Conservation (phyloP, 31 red algal genomes). For the Odonthalia washingtoniensis region DNA sequence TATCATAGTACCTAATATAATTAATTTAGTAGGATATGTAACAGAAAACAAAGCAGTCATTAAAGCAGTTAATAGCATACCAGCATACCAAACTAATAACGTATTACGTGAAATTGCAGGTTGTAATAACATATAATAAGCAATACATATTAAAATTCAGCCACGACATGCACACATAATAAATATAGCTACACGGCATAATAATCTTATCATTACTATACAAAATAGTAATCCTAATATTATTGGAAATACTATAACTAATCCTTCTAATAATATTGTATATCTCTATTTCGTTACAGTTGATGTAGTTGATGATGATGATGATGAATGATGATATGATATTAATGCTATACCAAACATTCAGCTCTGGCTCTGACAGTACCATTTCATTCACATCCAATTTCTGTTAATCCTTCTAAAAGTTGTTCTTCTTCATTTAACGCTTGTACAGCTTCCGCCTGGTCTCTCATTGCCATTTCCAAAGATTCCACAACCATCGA, state of each 20-base stretch:
- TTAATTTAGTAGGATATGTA: conserved; percentile 45
- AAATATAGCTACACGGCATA: conserved; percentile 63
- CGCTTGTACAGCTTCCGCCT: too few relatives aligned
- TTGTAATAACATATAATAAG: conserved; percentile 59
- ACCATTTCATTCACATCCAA: too few relatives aligned
- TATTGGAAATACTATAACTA: conserved; percentile 28
- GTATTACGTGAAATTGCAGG: conserved; percentile 39
- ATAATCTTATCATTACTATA: conserved; percentile 44
- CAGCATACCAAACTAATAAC: conserved; percentile 42
- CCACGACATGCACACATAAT: conserved; percentile 55
- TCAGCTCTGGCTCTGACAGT: too few relatives aligned
- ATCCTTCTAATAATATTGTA: conserved; percentile 19
- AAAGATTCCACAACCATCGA: too few relatives aligned
- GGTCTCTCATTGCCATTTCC: too few relatives aligned
- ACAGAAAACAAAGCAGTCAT: conserved; percentile 53
- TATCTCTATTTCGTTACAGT: not conserved
- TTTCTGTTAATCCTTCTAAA: too few relatives aligned
- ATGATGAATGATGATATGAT: too few relatives aligned
- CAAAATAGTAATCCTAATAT: conserved; percentile 47
- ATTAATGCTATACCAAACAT: conserved; percentile 49
- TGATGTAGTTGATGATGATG: too few relatives aligned
- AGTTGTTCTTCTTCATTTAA: too few relatives aligned
- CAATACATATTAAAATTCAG: conserved; percentile 51
- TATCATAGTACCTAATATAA: conserved; percentile 60
- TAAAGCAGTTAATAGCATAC: conserved; percentile 37